Conservation (phyloP, 768 basidiomycete species). For the Lyophyllum semitale region DNA sequence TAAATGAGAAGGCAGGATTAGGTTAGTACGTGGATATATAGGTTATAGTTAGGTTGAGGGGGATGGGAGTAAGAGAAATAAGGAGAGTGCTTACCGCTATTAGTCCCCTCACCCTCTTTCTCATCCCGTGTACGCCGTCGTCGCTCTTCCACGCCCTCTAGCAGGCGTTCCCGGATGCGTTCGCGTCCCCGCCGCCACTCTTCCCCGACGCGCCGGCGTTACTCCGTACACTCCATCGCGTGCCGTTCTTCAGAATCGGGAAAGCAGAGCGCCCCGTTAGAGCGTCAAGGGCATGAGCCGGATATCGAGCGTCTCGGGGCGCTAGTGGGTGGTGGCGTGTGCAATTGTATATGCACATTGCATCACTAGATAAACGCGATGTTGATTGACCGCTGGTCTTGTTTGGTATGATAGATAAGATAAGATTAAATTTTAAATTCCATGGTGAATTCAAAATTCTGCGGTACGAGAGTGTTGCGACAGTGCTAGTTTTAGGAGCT, state of each 20-base stretch:
- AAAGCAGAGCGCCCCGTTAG: constrained; percentile 74
- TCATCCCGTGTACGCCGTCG: constrained; percentile 79
- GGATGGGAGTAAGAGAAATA: too few relatives aligned
- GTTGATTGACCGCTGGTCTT: too few relatives aligned
- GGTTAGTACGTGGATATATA: constrained; percentile 4
- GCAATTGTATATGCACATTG: too few relatives aligned
- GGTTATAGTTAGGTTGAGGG: too few relatives aligned
- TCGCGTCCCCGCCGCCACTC: constrained; percentile 80
- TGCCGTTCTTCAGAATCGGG: constrained; percentile 70
- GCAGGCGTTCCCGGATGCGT: constrained; percentile 70
- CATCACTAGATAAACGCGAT: too few relatives aligned
- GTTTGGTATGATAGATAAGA: too few relatives aligned
- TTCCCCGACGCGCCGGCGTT: constrained; percentile 77
- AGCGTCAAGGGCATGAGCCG: constrained; percentile 73
- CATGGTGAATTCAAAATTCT: too few relatives aligned
- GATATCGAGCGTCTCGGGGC: constrained; percentile 70
- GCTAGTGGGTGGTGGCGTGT: constrained; percentile 56
- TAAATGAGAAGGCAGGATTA: constrained; percentile 25
- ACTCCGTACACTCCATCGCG: constrained; percentile 70
- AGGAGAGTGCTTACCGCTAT: constrained; percentile 50
- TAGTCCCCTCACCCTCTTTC: constrained; percentile 85
- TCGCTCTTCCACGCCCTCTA: constrained; percentile 86
- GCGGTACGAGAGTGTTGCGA: too few relatives aligned
- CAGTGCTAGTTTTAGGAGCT: too few relatives aligned
- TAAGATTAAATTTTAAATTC: too few relatives aligned